Evolutionary conservation across 495 filamentous ascomycete genomes (phyloP).

Genomic region (Aspergillus bridgeri): DNA sequence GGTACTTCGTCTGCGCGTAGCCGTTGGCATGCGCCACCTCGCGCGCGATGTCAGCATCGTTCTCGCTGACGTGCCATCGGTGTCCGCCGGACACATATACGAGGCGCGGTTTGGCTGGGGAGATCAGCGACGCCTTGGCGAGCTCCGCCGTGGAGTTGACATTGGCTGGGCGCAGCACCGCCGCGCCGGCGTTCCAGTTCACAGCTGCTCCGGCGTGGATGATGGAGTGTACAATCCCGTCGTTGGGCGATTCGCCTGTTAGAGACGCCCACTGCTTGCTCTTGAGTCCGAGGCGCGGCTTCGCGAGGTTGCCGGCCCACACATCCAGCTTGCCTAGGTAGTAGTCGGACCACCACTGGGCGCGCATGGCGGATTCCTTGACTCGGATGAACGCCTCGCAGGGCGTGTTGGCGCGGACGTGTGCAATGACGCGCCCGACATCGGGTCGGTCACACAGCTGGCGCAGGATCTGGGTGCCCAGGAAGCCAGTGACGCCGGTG

Average conservation of each 20-base stretch:
- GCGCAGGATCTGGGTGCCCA: constrained; percentile 66
- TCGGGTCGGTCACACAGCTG: constrained; percentile 52
- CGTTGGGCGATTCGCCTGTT: constrained; percentile 43
- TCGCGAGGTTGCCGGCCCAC: constrained; percentile 58
- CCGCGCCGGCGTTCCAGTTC: constrained; percentile 39
- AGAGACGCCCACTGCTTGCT: constrained; percentile 26
- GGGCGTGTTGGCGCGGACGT: constrained; percentile 60
- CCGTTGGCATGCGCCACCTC: constrained; percentile 19
- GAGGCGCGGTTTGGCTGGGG: constrained; percentile 12
- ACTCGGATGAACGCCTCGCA: constrained; percentile 49
- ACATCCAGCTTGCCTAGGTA: constrained; percentile 19
- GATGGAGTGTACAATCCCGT: constrained; percentile 58
- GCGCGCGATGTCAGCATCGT: constrained; percentile 12
- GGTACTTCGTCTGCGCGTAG: constrained; percentile 33
- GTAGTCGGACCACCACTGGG: constrained; percentile 24
- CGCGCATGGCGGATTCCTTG: constrained; percentile 33
- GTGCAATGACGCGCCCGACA: constrained; percentile 56
- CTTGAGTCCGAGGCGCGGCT: constrained; percentile 58
- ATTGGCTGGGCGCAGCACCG: constrained; percentile 35
- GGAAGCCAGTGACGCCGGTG: constrained; percentile 74
- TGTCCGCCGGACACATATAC: constrained; percentile 29
- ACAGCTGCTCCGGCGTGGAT: constrained; percentile 75
- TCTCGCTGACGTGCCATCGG: constrained; percentile 9
- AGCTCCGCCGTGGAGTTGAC: constrained; percentile 41
- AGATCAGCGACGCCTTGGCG: constrained; percentile 10